These are phyloP conservation scores for Chaetomium cochliodes DNA, from an alignment of 495 filamentous ascomycete genomes.

Conservation along the genomic window DNA sequence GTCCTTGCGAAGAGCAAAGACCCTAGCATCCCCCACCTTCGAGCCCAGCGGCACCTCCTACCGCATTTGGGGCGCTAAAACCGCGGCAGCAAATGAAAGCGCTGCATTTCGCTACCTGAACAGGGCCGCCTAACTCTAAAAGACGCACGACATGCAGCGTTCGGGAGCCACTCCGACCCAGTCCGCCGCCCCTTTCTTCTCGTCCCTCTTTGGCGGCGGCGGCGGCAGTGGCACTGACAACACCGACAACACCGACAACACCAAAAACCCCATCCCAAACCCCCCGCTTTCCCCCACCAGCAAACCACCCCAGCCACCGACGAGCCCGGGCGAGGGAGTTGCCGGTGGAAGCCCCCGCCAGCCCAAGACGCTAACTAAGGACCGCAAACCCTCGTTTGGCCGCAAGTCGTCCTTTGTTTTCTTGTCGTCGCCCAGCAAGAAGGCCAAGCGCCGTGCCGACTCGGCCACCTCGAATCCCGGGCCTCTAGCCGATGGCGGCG, in stretches of 20 bases:
- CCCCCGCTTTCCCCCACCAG: constrained; percentile 11
- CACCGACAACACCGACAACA: constrained; percentile 27
- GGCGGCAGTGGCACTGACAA: constrained; percentile 20
- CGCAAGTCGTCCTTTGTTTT: constrained; percentile 45
- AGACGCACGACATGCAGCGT: constrained; percentile 42
- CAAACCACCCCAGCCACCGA: constrained; percentile 35
- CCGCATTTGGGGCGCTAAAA: constrained; percentile 25
- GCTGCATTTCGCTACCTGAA: constrained; percentile 16
- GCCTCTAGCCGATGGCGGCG: constrained; percentile 20
- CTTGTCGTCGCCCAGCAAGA: constrained; percentile 36
- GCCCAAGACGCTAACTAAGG: constrained; percentile 43
- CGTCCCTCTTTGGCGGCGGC: constrained; percentile 41
- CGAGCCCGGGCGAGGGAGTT: constrained; percentile 39
- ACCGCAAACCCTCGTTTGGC: constrained; percentile 47
- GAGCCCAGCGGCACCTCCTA: constrained; percentile 15
- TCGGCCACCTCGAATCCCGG: constrained; percentile 36
- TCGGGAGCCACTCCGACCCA: constrained; percentile 40
- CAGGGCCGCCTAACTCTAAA: constrained; percentile 10
- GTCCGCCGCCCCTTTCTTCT: constrained; percentile 46
- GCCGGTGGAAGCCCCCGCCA: constrained; percentile 27
- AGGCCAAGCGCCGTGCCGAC: constrained; percentile 39
- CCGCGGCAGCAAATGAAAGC: constrained; percentile 24
- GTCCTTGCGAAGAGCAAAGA: background rate
- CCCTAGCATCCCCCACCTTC: background rate
- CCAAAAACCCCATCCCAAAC: constrained; percentile 25